These are phyloP conservation scores for Aurifilum marmelostoma DNA, from an alignment of 2,329 filamentous ascomycete species.

Conservation along the genomic window DNA sequence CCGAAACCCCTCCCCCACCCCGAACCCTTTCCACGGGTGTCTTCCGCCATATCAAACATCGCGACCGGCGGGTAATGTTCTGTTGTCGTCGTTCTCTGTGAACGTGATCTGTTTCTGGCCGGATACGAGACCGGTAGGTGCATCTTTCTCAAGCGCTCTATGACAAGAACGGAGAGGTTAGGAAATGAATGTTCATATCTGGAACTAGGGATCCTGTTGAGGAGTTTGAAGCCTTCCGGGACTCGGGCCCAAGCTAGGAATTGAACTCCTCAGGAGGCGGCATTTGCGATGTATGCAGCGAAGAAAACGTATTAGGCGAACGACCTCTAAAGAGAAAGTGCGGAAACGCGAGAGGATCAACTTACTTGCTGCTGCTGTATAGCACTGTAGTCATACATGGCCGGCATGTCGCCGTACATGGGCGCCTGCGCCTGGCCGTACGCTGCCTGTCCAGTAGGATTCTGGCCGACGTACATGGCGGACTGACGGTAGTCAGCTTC, in stretches of 20 bases:
- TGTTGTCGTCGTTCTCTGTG: neutral
- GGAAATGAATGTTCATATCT: conserved; percentile 5
- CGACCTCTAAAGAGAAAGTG: conserved; percentile 8
- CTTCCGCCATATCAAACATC: neutral
- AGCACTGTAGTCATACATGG: conserved; percentile 81
- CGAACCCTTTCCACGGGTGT: neutral
- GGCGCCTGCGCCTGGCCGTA: conserved; percentile 78
- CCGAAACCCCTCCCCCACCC: neutral
- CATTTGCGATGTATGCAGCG: conserved; percentile 46
- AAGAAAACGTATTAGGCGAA: conserved; percentile 29
- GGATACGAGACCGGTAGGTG: conserved; percentile 3
- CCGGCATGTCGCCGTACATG: conserved; percentile 81
- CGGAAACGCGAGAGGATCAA: conserved; percentile 28
- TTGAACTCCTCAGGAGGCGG: conserved; percentile 50
- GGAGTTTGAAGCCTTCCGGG: conserved; percentile 1
- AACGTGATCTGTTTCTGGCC: conserved; percentile 1
- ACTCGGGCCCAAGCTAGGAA: conserved; percentile 12
- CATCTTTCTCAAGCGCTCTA: conserved; percentile 27
- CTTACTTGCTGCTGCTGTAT: conserved; percentile 84
- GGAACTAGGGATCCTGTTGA: neutral
- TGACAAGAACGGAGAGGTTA: neutral
- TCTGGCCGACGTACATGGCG: conserved; percentile 81
- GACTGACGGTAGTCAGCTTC: conserved; percentile 81
- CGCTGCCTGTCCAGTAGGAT: conserved; percentile 70
- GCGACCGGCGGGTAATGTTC: conserved; percentile 8